Conservation (phyloP, 2,329 filamentous ascomycete species). For the Xylaria sp. region DNA sequence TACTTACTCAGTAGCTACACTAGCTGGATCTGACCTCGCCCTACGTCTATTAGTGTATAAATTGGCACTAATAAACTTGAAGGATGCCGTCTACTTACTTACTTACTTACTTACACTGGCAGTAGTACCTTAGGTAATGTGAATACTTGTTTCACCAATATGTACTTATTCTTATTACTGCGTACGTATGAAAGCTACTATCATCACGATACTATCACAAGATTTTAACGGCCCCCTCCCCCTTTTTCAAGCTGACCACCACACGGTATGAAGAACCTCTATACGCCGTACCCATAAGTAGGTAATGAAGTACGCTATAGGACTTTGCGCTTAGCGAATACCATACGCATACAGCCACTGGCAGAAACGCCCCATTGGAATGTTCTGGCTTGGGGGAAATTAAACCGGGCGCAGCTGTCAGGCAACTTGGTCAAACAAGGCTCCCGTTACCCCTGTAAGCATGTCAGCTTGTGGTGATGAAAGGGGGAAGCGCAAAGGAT, state of each 20-base stretch:
- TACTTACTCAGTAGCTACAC: not conserved
- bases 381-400: conserved; percentile 29
- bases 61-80: too few relatives aligned
- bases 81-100: too few relatives aligned
- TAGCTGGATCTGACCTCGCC: conserved; percentile 1
- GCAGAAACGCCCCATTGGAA: conserved; percentile 8
- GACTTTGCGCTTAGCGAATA: conserved; percentile 28
- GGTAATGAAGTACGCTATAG: not conserved
- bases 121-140: not conserved
- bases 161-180: not conserved
- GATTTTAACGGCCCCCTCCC: not conserved
- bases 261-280: too few relatives aligned
- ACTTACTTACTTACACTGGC: not conserved
- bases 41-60: not conserved
- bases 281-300: not conserved
- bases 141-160: too few relatives aligned
- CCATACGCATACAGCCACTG: conserved; percentile 10
- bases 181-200: not conserved
- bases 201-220: not conserved
- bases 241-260: not conserved
- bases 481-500: conserved; percentile 8
- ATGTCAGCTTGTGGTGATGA: conserved; percentile 22
- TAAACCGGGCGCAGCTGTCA: conserved; percentile 28
- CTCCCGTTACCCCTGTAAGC: conserved; percentile 14
- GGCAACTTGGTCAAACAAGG: conserved; percentile 13